A percentile compares a stretch with the other conserved stretches of the same genome.
These are phyloP conservation scores for Lasiodiplodia sp. DNA, from an alignment of 2,329 filamentous ascomycete species.

Conservation along the genomic window DNA sequence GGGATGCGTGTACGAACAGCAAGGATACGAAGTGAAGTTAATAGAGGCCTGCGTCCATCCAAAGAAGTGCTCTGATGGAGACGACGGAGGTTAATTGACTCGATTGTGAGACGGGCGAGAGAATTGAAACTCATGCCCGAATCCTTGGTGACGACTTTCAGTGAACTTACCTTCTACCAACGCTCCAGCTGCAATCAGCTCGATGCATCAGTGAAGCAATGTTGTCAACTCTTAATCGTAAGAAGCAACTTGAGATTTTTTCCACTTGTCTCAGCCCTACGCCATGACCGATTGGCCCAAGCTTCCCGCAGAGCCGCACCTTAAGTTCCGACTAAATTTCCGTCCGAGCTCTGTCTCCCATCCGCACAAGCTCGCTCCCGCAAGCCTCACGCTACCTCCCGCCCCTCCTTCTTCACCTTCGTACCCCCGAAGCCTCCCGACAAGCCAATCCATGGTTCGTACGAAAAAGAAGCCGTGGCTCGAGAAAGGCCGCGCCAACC, in stretches of 20 bases:
- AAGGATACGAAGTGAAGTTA: not conserved
- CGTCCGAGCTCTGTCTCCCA: conserved; percentile 14
- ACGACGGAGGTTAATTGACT: not conserved
- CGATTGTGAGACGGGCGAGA: not conserved
- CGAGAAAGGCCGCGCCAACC: conserved; percentile 26
- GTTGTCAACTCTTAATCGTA: not conserved
- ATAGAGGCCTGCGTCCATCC: not conserved
- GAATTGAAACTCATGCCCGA: not conserved
- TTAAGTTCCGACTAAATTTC: conserved; percentile 22
- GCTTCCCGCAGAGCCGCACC: conserved; percentile 32
- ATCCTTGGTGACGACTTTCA: not conserved
- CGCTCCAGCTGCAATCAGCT: not conserved
- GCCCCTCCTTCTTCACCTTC: not conserved
- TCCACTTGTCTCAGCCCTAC: conserved; percentile 25
- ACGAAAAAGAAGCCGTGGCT: conserved; percentile 21
- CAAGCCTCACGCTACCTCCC: not conserved
- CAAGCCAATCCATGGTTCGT: conserved; percentile 2
- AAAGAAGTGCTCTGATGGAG: not conserved
- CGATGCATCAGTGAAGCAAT: not conserved
- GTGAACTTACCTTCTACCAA: not conserved
- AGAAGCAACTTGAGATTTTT: not conserved
- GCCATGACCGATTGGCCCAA: not conserved
- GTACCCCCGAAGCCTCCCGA: too few relatives aligned
- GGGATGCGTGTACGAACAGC: conserved; percentile 4
- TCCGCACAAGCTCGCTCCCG: not conserved